Conservation (phyloP, 2,329 filamentous ascomycete species). For the Ustilaginoidea virens region DNA sequence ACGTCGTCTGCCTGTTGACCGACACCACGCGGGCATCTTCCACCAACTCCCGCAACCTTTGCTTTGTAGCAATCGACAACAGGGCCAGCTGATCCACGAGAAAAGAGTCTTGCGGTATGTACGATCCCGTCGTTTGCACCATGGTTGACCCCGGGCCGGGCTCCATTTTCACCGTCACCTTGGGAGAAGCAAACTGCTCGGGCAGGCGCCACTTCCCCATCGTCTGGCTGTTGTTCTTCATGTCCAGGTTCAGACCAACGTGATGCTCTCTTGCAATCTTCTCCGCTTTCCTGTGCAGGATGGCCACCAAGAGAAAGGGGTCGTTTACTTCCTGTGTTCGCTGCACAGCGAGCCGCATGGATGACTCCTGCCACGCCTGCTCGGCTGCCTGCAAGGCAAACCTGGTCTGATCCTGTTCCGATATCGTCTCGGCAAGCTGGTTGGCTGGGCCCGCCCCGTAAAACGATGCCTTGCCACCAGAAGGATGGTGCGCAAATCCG, state of each 20-base stretch:
- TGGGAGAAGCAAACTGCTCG: constrained; percentile 32
- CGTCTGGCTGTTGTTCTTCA: constrained; percentile 28
- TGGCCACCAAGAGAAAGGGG: constrained; percentile 54
- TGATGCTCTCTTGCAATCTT: constrained; percentile 44
- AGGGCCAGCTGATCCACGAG: constrained; percentile 73
- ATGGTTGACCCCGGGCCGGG: constrained; percentile 46
- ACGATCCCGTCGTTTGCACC: constrained; percentile 48
- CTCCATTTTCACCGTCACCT: constrained; percentile 37
- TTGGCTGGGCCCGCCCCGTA: constrained; percentile 52
- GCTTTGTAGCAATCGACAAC: constrained; percentile 68
- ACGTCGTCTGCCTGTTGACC: constrained; percentile 56
- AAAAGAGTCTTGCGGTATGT: constrained; percentile 59
- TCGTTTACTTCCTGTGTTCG: constrained; percentile 57
- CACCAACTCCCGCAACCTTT: constrained; percentile 58
- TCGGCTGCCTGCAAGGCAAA: constrained; percentile 50
- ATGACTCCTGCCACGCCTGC: constrained; percentile 50
- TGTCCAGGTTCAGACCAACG: constrained; percentile 37
- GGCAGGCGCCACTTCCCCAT: constrained; percentile 34
- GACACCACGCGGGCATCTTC: constrained; percentile 63
- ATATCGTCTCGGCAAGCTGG: constrained; percentile 35
- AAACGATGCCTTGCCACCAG: constrained; percentile 40
- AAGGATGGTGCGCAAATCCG: constrained; percentile 33
- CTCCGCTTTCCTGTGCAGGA: constrained; percentile 40
- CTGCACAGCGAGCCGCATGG: constrained; percentile 41
- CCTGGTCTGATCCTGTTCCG: constrained; percentile 41